phyloP scores from a whole-genome alignment of 2,329 filamentous ascomycete genomes.

The Stachybotrys elegans region DNA sequence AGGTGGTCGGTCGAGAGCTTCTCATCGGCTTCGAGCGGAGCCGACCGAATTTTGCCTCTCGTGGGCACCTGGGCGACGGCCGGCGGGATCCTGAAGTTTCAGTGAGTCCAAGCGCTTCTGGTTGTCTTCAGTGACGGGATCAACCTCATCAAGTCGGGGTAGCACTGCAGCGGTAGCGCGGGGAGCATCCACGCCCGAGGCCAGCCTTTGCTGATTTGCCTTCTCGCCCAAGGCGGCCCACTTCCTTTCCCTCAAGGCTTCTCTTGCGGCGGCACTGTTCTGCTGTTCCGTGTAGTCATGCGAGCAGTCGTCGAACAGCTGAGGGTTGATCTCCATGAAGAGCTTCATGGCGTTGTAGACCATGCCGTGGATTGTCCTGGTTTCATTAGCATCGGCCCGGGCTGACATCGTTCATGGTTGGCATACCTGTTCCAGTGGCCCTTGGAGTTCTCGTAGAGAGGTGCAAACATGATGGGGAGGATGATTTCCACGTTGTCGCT shows the following conservation, averaged over 20 bases:
- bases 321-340: constrained; percentile 99
- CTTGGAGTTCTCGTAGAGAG: constrained; percentile 97
- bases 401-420: neutral
- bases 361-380: constrained; percentile 97
- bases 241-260: constrained; percentile 75
- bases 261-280: constrained; percentile 80
- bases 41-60: constrained; percentile 58
- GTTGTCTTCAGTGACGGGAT: constrained; percentile 75
- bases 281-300: constrained; percentile 97
- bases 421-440: constrained; percentile 96
- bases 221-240: constrained; percentile 84
- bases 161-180: constrained; percentile 35
- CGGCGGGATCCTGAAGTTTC: constrained; percentile 75
- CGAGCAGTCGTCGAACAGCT: constrained; percentile 96
- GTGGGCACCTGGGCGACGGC: constrained; percentile 50
- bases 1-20: neutral
- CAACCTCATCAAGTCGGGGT: constrained; percentile 66
- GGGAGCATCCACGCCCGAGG: constrained; percentile 25
- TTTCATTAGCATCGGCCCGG: constrained; percentile 23
- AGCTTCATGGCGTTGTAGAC: constrained; percentile 99
- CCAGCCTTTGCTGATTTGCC: constrained; percentile 62
- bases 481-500: constrained; percentile 99
- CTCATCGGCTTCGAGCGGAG: constrained; percentile 46
- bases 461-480: constrained; percentile 97
- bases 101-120: constrained; percentile 85